Evolutionary conservation across 1,284 basidiomycete species (phyloP), one percentile per base, ranked within the genome.

Genomic region (Megacollybia platyphylla): DNA sequence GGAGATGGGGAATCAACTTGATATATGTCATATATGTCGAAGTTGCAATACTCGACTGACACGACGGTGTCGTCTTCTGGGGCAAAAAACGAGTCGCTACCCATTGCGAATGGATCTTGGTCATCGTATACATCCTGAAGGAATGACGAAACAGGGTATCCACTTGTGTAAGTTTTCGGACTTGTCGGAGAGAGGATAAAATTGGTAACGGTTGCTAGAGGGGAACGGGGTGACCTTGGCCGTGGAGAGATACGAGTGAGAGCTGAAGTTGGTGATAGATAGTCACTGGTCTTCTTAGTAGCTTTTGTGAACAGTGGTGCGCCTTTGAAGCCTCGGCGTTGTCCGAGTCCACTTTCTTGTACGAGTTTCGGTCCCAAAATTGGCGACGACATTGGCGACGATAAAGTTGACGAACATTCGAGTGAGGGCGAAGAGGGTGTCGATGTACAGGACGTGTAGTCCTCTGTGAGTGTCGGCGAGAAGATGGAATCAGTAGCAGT

Each of bases 301-400:
- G 42, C 35, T 5, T 49, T 39, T 5, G 49, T 49, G 38, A 51
- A 51, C 7, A 57, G 43, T n/a, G 57, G 53, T 9, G 57, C 49
- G 26, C 58, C 57, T 42, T 56, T 57, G 45, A 59, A 58, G 10
- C 58, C 58, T 37, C 58, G 51, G 8, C 57, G 53, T 24, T 24
- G 20, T 24, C 20, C 20, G 20, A 24, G 20, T 24, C 20, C 20
- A 24, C 20, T 24, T 24, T 24, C 20, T 24, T 24, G 20, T 24
- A 24, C 20, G 20, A 24, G 4, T 24, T 24, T 24, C 20, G 20
- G 20, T 24, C 20, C 20, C 20, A 24, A 24, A 24, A 24, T 24
- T 24, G 20, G 20, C 20, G 20, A 24, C 20, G 20, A 24, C 20
- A 5, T 24, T 24, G 20, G 20, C 20, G 20, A 24, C 20, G 20